Percentiles rank a stretch among this genome's conserved stretches.
Evolutionary conservation across 495 filamentous ascomycete species (phyloP).

Genomic region (Daldinia bambusicola): DNA sequence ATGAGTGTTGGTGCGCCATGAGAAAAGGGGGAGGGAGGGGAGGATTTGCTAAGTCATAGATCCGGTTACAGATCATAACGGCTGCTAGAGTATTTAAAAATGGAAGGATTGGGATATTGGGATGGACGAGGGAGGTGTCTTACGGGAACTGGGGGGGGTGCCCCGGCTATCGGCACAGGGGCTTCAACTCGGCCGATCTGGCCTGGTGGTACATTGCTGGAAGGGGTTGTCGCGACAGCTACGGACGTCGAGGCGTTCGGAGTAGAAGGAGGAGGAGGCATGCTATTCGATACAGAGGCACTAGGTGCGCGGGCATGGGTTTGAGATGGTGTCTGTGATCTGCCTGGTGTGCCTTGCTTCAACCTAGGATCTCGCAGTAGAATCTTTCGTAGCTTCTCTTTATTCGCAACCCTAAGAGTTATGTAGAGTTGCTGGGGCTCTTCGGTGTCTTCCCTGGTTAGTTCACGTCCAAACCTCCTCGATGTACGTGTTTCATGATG

Average conservation of each 20-base stretch:
- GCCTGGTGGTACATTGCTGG: slow-evolving; percentile 53
- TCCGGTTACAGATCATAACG: slow-evolving; percentile 46
- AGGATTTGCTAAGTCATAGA: slow-evolving; percentile 30
- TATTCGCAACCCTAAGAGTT: slow-evolving; percentile 72
- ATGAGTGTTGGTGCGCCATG: slow-evolving; percentile 28
- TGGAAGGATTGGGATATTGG: slow-evolving; percentile 32
- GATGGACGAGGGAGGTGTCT: slow-evolving; percentile 51
- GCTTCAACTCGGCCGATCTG: slow-evolving; percentile 74
- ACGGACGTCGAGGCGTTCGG: slow-evolving; percentile 50
- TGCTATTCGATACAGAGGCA: slow-evolving; percentile 65
- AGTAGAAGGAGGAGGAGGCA: slow-evolving; percentile 68
- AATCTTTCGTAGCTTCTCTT: slow-evolving; percentile 67
- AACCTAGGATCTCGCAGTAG: slow-evolving; percentile 58
- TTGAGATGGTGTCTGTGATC: slow-evolving; percentile 60
- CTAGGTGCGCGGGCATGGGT: slow-evolving; percentile 61
- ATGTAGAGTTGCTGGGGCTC: slow-evolving; percentile 74
- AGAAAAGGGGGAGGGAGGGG: not conserved
- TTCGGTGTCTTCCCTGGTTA: slow-evolving; percentile 74
- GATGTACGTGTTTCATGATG: slow-evolving; percentile 78
- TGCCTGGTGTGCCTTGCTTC: slow-evolving; percentile 53
- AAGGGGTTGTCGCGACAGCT: slow-evolving; percentile 50
- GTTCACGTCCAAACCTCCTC: slow-evolving; percentile 66
- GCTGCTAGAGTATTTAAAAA: slow-evolving; percentile 45
- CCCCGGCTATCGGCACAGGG: slow-evolving; percentile 65
- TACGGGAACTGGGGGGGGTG: slow-evolving; percentile 64